These are phyloP conservation scores for Albugo candida DNA, from an alignment of 352 stramenopile species.

Conservation along the genomic window DNA sequence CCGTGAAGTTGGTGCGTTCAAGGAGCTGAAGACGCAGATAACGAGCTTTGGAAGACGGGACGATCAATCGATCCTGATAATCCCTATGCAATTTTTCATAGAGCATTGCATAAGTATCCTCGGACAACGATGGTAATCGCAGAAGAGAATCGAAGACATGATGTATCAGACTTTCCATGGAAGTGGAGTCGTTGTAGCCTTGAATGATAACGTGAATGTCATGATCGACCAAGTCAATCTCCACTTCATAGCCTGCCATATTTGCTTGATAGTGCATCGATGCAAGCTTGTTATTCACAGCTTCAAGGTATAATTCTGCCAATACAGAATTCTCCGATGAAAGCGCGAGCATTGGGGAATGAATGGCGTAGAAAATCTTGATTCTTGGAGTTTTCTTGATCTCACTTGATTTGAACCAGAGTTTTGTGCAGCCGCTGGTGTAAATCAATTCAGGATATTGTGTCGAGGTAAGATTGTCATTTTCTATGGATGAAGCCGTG, in stretches of 20 bases:
- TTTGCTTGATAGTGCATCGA: conserved; percentile 57
- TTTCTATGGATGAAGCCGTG: conserved; percentile 15
- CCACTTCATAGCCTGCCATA: conserved; percentile 49
- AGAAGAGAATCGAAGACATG: no score
- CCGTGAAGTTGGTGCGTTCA: conserved; percentile 24
- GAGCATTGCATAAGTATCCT: conserved; percentile 38
- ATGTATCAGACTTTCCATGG: no score
- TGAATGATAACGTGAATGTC: no score
- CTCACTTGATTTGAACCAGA: conserved; percentile 48
- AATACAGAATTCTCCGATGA: conserved; percentile 18
- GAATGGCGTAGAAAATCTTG: conserved; percentile 28
- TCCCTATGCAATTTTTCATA: conserved; percentile 46
- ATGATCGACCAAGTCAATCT: conserved; percentile 30
- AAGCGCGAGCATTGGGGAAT: conserved; percentile 24
- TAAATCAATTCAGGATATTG: conserved; percentile 13
- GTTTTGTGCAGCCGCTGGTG: conserved; percentile 4
- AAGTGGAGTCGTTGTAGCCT: no score
- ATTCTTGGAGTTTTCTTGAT: conserved; percentile 33
- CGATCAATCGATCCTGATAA: conserved; percentile 37
- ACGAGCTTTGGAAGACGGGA: conserved; percentile 34
- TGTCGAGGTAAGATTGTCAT: conserved; percentile 16
- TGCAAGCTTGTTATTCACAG: conserved; percentile 41
- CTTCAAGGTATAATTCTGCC: conserved; percentile 36
- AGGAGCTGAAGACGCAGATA: conserved; percentile 48
- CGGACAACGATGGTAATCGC: background rate